Conservation (phyloP, 192 early-diverging fungal species). For the Diversispora epigaea region DNA sequence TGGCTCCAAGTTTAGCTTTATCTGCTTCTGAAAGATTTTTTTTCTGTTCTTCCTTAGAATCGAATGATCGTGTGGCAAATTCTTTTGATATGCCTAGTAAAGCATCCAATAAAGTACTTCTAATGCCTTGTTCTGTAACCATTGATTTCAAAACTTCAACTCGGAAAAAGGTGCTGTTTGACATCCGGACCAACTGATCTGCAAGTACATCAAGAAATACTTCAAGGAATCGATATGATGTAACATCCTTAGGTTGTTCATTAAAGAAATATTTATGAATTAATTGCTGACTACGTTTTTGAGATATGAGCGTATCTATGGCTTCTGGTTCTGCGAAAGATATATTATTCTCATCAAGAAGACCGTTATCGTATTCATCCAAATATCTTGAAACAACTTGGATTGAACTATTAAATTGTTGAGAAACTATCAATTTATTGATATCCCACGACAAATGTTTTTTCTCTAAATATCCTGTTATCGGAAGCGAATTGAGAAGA, state of each 20-base stretch:
- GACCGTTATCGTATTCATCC: not conserved
- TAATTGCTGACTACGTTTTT: not conserved
- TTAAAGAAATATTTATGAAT: constrained; percentile 30
- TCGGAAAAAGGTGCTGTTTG: constrained; percentile 25
- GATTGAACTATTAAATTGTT: constrained; percentile 16
- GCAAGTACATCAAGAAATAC: constrained; percentile 34
- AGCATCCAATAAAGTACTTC: constrained; percentile 26
- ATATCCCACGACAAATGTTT: constrained; percentile 30
- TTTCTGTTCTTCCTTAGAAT: not conserved
- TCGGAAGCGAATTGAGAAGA: constrained; percentile 16
- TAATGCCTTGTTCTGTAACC: constrained; percentile 5
- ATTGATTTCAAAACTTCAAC: constrained; percentile 30
- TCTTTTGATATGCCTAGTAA: constrained; percentile 27
- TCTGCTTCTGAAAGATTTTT: not conserved
- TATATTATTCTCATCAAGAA: not conserved
- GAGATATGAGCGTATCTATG: not conserved
- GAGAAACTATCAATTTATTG: constrained; percentile 9
- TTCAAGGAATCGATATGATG: constrained; percentile 31
- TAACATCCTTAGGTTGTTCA: constrained; percentile 1
- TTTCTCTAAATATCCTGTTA: not conserved
- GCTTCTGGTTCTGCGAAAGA: not conserved
- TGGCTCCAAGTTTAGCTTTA: not conserved
- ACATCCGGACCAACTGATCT: constrained; percentile 34
- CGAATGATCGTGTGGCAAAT: constrained; percentile 24
- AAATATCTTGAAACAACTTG: constrained; percentile 6